Conservation (phyloP, 257 asterid species). For the Thymus quinquecostatus region DNA sequence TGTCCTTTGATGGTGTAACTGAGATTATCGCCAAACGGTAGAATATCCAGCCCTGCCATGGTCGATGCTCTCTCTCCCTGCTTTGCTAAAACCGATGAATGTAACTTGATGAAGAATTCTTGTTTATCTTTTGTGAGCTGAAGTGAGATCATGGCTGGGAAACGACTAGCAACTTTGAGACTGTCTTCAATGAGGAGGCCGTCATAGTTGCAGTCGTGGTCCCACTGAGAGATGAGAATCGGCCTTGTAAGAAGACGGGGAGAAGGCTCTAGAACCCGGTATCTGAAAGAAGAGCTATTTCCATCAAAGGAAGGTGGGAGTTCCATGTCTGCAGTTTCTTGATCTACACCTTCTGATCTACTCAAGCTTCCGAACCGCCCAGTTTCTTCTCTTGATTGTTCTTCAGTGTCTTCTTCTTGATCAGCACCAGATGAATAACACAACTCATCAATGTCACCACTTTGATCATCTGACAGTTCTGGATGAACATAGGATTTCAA, state of each 20-base stretch:
- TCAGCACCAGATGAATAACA: slow-evolving; percentile 8
- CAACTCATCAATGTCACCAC: slow-evolving; percentile 32
- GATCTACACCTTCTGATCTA: slow-evolving; percentile 20
- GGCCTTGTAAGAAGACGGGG: slow-evolving; percentile 37
- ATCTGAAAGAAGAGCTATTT: slow-evolving; percentile 32
- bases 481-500: slow-evolving; percentile 45
- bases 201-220: slow-evolving; percentile 48
- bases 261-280: slow-evolving; percentile 30
- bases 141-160: slow-evolving; percentile 41
- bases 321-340: slow-evolving; percentile 31
- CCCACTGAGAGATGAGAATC: slow-evolving; percentile 46
- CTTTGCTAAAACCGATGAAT: slow-evolving; percentile 41
- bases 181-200: slow-evolving; percentile 43
- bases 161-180: slow-evolving; percentile 30
- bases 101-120: slow-evolving; percentile 39
- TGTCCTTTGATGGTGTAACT: slow-evolving; percentile 38
- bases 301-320: slow-evolving; percentile 41
- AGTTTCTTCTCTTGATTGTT: slow-evolving; percentile 33
- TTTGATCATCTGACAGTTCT: slow-evolving; percentile 29
- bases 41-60: slow-evolving; percentile 30
- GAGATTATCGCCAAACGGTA: slow-evolving; percentile 3
- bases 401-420: slow-evolving; percentile 33
- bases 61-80: slow-evolving; percentile 13
- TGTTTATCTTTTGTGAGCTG: slow-evolving; percentile 46
- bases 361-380: slow-evolving; percentile 27